These are phyloP conservation scores for Glycine latifolia DNA, from an alignment of 306 rosid species.

Conservation along the genomic window DNA sequence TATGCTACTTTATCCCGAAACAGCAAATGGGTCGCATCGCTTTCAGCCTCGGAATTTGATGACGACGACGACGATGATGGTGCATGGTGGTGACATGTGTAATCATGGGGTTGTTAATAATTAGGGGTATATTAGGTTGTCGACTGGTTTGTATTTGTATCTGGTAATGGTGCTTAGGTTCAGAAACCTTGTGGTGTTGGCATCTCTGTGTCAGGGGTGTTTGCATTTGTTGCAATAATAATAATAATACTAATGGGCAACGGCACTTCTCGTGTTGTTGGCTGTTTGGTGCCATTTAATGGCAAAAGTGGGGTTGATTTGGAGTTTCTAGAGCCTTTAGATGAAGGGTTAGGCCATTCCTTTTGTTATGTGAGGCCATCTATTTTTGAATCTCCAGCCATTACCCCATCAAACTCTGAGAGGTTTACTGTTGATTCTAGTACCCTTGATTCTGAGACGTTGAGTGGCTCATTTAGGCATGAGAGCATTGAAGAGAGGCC, in stretches of 20 bases:
- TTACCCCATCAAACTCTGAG: conserved; percentile 69
- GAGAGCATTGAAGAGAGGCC: conserved; percentile 60
- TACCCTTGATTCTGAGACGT: conserved; percentile 71
- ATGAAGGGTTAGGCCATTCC: conserved; percentile 76
- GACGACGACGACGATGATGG: conserved; percentile 42
- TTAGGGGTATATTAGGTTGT: conserved; percentile 49
- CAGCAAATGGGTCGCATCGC: conserved; percentile 42
- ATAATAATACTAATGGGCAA: conserved; percentile 62
- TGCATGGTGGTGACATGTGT: conserved; percentile 44
- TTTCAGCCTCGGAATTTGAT: conserved; percentile 39
- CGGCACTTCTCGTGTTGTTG: conserved; percentile 65
- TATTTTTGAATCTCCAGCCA: conserved; percentile 72
- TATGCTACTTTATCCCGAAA: conserved; percentile 20
- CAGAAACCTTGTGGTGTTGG: conserved; percentile 30
- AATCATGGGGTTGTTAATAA: conserved; percentile 41
- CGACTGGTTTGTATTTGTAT: conserved; percentile 39
- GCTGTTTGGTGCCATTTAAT: conserved; percentile 67
- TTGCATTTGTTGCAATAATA: conserved; percentile 43
- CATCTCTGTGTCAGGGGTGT: conserved; percentile 34
- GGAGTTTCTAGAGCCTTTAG: conserved; percentile 69
- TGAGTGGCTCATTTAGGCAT: conserved; percentile 77
- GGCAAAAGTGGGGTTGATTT: conserved; percentile 61
- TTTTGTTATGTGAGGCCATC: conserved; percentile 73
- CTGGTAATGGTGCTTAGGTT: conserved; percentile 46
- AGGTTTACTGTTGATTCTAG: conserved; percentile 74